These are phyloP conservation scores for Piper betle DNA, from an alignment of 164 flowering plant species.

Conservation along the genomic window DNA sequence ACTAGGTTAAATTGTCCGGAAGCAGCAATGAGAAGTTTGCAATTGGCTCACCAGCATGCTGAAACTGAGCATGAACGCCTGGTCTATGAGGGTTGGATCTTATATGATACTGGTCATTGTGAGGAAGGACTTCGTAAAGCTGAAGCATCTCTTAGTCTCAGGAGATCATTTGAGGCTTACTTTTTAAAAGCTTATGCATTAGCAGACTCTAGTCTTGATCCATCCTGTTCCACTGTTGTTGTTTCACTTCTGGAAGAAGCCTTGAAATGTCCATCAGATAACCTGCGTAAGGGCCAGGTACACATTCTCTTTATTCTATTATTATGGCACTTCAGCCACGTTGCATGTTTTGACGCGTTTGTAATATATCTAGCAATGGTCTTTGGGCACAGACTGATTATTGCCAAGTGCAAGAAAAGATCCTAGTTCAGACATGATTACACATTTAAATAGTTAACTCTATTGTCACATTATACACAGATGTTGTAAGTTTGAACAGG, in stretches of 20 bases:
- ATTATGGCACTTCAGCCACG: neutral
- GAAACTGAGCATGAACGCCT: constrained; percentile 76
- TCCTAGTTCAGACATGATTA: too few relatives aligned
- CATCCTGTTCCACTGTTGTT: constrained; percentile 70
- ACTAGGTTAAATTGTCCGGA: constrained; percentile 89
- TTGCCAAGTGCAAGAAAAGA: too few relatives aligned
- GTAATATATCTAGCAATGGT: neutral
- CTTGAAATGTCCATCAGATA: constrained; percentile 88
- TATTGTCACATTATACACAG: too few relatives aligned
- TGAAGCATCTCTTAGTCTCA: constrained; percentile 69
- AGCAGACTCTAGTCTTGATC: constrained; percentile 89
- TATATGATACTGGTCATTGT: constrained; percentile 92
- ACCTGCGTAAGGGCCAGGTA: constrained; percentile 99
- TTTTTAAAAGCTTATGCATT: constrained; percentile 96
- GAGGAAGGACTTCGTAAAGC: constrained; percentile 90
- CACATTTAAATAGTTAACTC: too few relatives aligned
- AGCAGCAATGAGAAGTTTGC: constrained; percentile 97
- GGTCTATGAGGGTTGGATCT: constrained; percentile 98
- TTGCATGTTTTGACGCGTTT: neutral
- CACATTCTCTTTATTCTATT: neutral
- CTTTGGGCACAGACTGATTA: neutral
- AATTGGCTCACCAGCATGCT: constrained; percentile 87
- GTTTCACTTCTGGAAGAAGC: constrained; percentile 92
- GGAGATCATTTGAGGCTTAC: constrained; percentile 91
- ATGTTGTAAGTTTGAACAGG: too few relatives aligned